Evolutionary conservation across 129 eudicot species (phyloP).

Genomic region (Chrysanthemum makinoi): DNA sequence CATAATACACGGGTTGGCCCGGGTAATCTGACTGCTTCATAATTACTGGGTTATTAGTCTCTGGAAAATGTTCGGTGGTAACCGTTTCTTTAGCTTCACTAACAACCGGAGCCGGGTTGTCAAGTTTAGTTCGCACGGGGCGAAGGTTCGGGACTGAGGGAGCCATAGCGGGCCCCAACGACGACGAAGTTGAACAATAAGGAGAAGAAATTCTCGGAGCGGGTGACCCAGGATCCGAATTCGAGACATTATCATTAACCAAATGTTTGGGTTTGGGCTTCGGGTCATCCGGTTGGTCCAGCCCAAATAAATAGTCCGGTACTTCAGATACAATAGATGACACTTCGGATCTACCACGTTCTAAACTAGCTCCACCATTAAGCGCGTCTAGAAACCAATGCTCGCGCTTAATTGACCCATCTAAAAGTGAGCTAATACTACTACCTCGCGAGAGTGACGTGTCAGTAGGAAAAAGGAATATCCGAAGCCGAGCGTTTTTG

Average conservation of each 20-base stretch:
- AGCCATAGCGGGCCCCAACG: slow-evolving; percentile 38
- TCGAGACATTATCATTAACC: slow-evolving; percentile 38
- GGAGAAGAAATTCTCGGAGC: slow-evolving; percentile 56
- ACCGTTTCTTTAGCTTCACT: slow-evolving; percentile 40
- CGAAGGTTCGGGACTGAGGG: slow-evolving; percentile 57
- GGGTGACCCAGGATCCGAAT: slow-evolving; percentile 82
- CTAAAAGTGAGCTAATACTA: slow-evolving; percentile 74
- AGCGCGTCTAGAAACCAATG: slow-evolving; percentile 90
- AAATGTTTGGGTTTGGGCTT: slow-evolving; percentile 29
- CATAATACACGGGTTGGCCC: slow-evolving; percentile 49
- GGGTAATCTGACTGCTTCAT: slow-evolving; percentile 44
- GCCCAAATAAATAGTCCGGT: slow-evolving; percentile 85
- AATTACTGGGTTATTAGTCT: slow-evolving; percentile 25
- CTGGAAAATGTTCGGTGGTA: slow-evolving; percentile 21
- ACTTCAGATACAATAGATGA: slow-evolving; percentile 81
- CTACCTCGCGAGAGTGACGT: slow-evolving; percentile 53
- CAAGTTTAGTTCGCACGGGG: slow-evolving; percentile 58
- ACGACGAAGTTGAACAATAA: slow-evolving; percentile 62
- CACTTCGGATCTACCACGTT: slow-evolving; percentile 79
- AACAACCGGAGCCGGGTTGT: slow-evolving; percentile 32
- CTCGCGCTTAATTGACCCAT: slow-evolving; percentile 81
- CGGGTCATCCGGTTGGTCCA: slow-evolving; percentile 66
- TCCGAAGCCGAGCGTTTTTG: slow-evolving; percentile 67
- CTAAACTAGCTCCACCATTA: slow-evolving; percentile 64
- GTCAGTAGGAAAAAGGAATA: slow-evolving; percentile 62